Evolutionary conservation across 345 rosid species (phyloP).

Genomic region (Gossypium sturtianum): DNA sequence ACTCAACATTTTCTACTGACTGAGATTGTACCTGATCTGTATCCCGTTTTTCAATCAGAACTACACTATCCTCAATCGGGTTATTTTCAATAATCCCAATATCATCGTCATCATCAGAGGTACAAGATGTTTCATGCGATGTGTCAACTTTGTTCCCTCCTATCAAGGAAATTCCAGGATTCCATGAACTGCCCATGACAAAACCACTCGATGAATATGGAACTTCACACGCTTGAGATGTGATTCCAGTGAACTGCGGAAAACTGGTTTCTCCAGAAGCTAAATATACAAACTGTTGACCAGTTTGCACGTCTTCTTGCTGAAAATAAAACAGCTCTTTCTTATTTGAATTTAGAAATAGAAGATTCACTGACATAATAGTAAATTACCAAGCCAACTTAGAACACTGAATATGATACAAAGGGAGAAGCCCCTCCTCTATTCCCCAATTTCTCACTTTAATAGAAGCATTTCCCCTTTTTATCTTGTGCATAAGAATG

Average conservation of each 20-base stretch:
- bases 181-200: constrained; percentile 47
- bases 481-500: not conserved
- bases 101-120: constrained; percentile 51
- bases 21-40: constrained; percentile 20
- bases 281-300: constrained; percentile 41
- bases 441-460: not conserved
- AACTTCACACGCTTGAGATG: constrained; percentile 29
- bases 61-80: constrained; percentile 14
- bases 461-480: not conserved
- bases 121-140: constrained; percentile 30
- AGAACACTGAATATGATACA: not conserved
- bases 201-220: constrained; percentile 33
- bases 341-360: not conserved
- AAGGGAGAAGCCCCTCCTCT: not conserved
- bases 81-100: constrained; percentile 43
- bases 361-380: not conserved
- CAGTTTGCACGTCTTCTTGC: constrained; percentile 52
- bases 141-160: constrained; percentile 32
- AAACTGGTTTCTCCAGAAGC: constrained; percentile 48
- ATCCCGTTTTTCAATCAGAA: constrained; percentile 18
- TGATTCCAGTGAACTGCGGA: constrained; percentile 34
- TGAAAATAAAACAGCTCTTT: constrained; percentile 13
- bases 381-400: not conserved
- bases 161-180: constrained; percentile 36
- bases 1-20: constrained; percentile 21